phyloP scores from a whole-genome alignment of 768 basidiomycete species.

The Neoboletus brunneissimus region DNA sequence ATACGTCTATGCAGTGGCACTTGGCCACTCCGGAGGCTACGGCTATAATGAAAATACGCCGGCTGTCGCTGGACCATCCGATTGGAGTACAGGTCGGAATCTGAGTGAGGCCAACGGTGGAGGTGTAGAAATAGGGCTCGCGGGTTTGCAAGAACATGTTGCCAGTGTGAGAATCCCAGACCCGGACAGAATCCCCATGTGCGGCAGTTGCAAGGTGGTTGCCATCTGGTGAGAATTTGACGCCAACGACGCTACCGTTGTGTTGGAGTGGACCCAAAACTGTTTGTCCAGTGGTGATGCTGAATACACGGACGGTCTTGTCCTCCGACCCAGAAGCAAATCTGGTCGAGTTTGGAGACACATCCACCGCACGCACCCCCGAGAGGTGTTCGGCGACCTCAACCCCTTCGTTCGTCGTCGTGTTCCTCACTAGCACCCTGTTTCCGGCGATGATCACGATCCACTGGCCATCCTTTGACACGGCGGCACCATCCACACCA shows the following conservation, averaged over 20 bases:
- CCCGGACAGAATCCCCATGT: not conserved
- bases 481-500: not conserved
- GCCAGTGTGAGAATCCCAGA: slow-evolving; percentile 4
- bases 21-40: too few relatives aligned
- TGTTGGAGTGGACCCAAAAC: slow-evolving; percentile 5
- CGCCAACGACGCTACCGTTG: not conserved
- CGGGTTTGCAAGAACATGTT: not conserved
- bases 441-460: not conserved
- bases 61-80: not conserved
- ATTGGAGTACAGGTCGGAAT: not conserved
- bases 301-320: slow-evolving; percentile 2
- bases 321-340: slow-evolving; percentile 10
- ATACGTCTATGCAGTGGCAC: too few relatives aligned
- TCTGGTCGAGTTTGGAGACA: slow-evolving; percentile 11
- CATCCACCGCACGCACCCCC: slow-evolving; percentile 4
- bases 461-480: slow-evolving; percentile 13
- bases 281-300: slow-evolving; percentile 1
- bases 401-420: not conserved
- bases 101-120: not conserved
- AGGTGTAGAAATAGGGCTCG: too few relatives aligned
- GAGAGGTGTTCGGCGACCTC: not conserved
- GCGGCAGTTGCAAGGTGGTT: not conserved
- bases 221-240: slow-evolving; percentile 8
- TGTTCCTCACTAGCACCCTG: slow-evolving; percentile 3
- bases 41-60: not conserved